These are phyloP conservation scores for Dunaliella salina DNA, from an alignment of 163 green algal genomes.

Conservation along the genomic window DNA sequence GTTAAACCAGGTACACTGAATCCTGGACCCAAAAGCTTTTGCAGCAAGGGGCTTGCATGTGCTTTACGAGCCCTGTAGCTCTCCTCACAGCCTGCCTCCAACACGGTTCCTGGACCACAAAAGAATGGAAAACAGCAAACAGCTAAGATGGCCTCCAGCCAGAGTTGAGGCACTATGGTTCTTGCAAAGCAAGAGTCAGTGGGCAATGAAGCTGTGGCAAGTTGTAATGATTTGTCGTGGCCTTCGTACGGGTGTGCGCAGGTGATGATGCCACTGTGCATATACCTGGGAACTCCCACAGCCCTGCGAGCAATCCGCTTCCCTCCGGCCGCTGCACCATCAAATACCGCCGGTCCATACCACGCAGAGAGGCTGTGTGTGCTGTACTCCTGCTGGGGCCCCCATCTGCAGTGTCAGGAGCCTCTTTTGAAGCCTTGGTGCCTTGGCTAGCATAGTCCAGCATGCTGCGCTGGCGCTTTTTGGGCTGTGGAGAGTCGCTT, in stretches of 20 bases:
- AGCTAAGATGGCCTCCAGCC: too few species aligned
- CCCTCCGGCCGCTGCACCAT: constrained; percentile 70
- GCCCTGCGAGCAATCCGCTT: constrained; percentile 75
- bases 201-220: too few species aligned
- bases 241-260: too few species aligned
- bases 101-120: too few species aligned
- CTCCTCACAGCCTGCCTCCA: too few species aligned
- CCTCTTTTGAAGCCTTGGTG: neutral
- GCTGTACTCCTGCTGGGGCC: neutral
- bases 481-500: constrained; percentile 5
- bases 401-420: constrained; percentile 6
- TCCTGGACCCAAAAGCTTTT: neutral
- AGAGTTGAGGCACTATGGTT: too few species aligned
- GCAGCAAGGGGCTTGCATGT: neutral
- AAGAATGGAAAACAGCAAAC: too few species aligned
- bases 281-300: constrained; percentile 88
- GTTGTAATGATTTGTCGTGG: too few species aligned
- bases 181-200: too few species aligned
- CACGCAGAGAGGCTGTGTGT: neutral
- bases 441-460: constrained; percentile 10
- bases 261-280: neutral
- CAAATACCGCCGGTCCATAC: constrained; percentile 42
- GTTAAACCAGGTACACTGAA: neutral
- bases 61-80: neutral
- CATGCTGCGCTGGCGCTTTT: constrained; percentile 29